Evolutionary conservation across 768 basidiomycete species (phyloP), one percentile per base, ranked within the genome.

Genomic region (Leucogyrophana mollusca): DNA sequence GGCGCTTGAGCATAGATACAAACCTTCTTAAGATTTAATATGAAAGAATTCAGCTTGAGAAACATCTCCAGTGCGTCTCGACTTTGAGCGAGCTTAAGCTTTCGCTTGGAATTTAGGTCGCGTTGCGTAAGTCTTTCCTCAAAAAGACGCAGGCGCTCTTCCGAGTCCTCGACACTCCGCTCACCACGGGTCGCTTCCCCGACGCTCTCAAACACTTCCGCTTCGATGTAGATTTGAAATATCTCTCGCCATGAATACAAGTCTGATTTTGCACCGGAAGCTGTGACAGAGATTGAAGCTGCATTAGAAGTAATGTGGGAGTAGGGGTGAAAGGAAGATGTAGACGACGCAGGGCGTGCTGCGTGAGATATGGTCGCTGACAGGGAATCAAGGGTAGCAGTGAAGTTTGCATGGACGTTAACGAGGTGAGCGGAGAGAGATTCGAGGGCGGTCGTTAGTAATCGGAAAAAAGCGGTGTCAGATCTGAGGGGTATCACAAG

Each of bases 201-300:
- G 9, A 80, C 63, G 27, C 78, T 79, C 61, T 94, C 92, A 55
- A 95, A 96, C 1, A 96, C 79, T 55, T 94, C 87, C 0, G 81
- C 73, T 55, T 95, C 92, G 39, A 87, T 73, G 64, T 95, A 96
- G 2, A 94, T 66, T 47, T 84, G 83, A 58, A 97, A 95, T 22
- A 96, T 85, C 65, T 91, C 83, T 18, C 94, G 73, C 94, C 94
- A 96, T 5, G 81, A 76, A 60, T 90, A 92, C 7, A 97, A 66
- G 55, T 97, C 94, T 9, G 66, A 47, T 59, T 67, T 50, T 48
- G 60, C 43, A 34, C 65, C 45, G 52, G 66, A 54, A 14, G 36
- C 18, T 54, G 55, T 1, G 72, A 75, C 59, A 78, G 75, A 7
- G 72, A 71, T 10, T 71, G 71, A 47, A 17, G 21, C 35, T 2